phyloP scores from a whole-genome alignment of 1,139 yeast genomes.

The Lodderomyces beijingensis region DNA sequence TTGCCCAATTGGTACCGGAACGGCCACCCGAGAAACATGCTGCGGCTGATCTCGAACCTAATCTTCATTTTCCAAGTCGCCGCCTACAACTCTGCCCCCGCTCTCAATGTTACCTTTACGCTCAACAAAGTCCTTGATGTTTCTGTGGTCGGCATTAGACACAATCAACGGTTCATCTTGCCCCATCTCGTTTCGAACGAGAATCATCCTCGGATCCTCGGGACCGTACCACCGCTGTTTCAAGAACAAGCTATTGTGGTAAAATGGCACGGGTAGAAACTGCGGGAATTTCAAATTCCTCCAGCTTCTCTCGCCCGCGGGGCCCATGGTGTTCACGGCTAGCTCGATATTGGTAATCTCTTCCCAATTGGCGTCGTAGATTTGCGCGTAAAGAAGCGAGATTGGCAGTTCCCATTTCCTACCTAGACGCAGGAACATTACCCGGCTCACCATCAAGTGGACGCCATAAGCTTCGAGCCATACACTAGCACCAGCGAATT shows the following conservation, averaged over 20 bases:
- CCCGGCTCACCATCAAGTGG: constrained; percentile 44
- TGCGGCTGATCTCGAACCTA: constrained; percentile 15
- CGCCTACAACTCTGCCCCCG: no score
- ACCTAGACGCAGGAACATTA: constrained; percentile 25
- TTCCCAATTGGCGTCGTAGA: constrained; percentile 26
- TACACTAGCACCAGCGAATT: constrained; percentile 46
- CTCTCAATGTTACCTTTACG: no score
- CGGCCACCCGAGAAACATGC: constrained; percentile 30
- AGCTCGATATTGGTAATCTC: constrained; percentile 25
- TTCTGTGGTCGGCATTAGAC: constrained; percentile 24
- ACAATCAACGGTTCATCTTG: constrained; percentile 27
- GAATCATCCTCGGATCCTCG: constrained; percentile 46
- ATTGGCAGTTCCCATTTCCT: constrained; percentile 24
- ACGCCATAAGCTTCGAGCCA: constrained; percentile 44
- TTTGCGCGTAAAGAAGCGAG: constrained; percentile 30
- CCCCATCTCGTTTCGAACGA: constrained; percentile 28
- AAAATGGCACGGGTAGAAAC: constrained; percentile 27
- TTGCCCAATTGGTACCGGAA: constrained; percentile 28
- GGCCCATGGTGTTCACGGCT: constrained; percentile 15
- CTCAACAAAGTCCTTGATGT: constrained; percentile 3
- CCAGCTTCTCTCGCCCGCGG: constrained; percentile 6
- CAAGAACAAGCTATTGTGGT: constrained; percentile 14
- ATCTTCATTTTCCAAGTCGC: constrained; percentile 11
- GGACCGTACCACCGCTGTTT: constrained; percentile 33
- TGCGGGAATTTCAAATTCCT: constrained; percentile 20